Evolutionary conservation across 306 rosid genomes (phyloP), one percentile per base, ranked within the genome.

Genomic region (Glycine latifolia): DNA sequence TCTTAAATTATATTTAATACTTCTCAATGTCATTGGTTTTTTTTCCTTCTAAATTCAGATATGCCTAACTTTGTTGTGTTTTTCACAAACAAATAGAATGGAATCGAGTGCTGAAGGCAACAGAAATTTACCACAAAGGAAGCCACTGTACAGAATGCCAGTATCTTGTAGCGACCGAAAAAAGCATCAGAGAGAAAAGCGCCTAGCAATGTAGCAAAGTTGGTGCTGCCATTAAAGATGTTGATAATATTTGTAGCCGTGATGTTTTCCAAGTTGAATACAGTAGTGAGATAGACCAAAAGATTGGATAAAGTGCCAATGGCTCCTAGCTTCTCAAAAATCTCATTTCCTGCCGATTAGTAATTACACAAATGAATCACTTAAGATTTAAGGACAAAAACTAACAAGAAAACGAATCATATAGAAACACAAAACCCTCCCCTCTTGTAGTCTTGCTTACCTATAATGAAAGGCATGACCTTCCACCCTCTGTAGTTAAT

Each of bases 381-480:
- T 26, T 77, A 56, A 44, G 26, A 66, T 15, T 14, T 12, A 49
- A 63, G 47, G 14, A 59, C 33, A 76, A 49, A 67, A 80, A 47
- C 48, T n/a, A 31, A n/a, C 15, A 74, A n/a, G 53, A n/a, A 39
- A 39, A 2, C 41, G 14, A 46, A 53, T 5, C 73, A 33, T 12
- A 47, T 49, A 59, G 33, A 48, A 69, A 15, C 58, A 48, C 37
- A 31, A 67, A 16, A 56, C 8, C 56, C 67, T 53, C 13, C 31
- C 31, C 26, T 0, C 39, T 61, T 52, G 77, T 31, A 61, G 16
- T 77, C 71, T 52, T 63, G 54, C 63, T 85, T 71, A 94, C 98
- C 98, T 82, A 94, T 90, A 77, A 94, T 90, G 83, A 89, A 89
- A 60, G 98, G 98, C 98, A 94, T 94, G 79, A 79, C 84, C 88